Conservation (phyloP, 2,329 filamentous ascomycete genomes). For the Stachybotrys chartarum region DNA sequence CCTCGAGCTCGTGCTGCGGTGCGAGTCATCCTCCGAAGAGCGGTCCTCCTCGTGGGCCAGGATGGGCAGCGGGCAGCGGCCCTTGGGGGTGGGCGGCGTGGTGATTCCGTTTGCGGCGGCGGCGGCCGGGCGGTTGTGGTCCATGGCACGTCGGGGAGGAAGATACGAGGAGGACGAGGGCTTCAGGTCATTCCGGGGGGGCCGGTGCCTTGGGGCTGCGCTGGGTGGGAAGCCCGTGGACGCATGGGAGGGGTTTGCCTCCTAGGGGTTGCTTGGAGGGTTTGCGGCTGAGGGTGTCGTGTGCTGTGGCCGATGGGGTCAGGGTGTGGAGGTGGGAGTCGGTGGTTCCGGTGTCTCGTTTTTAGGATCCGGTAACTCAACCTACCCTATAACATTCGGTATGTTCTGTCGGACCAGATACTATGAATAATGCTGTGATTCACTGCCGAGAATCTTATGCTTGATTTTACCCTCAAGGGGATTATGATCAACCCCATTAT, state of each 20-base stretch:
- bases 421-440: no score
- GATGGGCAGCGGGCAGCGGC: constrained; percentile 8
- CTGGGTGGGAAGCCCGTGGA: not conserved
- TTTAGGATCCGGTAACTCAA: no score
- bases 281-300: not conserved
- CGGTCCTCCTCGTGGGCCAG: constrained; percentile 22
- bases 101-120: not conserved
- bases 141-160: no score
- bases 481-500: no score
- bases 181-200: not conserved
- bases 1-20: constrained; percentile 12
- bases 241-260: not conserved
- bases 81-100: constrained; percentile 2
- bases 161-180: no score
- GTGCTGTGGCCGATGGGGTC: not conserved
- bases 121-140: no score
- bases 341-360: no score
- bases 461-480: no score
- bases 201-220: not conserved
- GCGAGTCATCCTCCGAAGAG: constrained; percentile 20
- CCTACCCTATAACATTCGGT: no score
- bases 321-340: not conserved
- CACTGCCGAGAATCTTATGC: no score
- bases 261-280: not conserved
- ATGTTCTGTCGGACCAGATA: no score